These are phyloP conservation scores for Corylus heterophylla DNA, from an alignment of 306 rosid genomes.

Conservation along the genomic window DNA sequence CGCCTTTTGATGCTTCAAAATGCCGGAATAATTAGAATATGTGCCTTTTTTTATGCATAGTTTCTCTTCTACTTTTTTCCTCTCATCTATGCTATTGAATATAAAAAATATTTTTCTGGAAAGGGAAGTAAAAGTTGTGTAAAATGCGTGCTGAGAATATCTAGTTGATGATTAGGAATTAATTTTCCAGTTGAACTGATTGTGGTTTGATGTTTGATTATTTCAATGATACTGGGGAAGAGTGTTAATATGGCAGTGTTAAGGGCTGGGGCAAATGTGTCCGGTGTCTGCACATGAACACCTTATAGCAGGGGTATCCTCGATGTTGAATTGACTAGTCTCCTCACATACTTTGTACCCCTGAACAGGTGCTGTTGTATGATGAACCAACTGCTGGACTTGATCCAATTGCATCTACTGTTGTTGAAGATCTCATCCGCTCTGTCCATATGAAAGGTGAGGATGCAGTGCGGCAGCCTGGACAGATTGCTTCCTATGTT, in stretches of 20 bases:
- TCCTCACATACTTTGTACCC: conserved; percentile 17
- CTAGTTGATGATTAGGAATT: neutral
- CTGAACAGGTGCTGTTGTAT: conserved; percentile 77
- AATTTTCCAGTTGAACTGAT: neutral
- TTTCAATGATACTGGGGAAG: neutral
- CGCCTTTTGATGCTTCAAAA: neutral
- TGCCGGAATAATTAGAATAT: neutral
- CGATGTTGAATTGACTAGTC: neutral
- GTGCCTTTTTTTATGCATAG: neutral
- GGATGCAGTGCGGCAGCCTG: conserved; percentile 66
- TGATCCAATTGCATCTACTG: conserved; percentile 99
- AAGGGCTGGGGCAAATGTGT: neutral
- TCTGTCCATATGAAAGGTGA: conserved; percentile 85
- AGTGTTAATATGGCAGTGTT: neutral
- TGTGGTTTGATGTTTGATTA: neutral
- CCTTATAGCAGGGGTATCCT: conserved; percentile 4
- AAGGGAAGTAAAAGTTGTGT: neutral
- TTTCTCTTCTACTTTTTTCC: neutral
- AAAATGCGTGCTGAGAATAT: neutral
- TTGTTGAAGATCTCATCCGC: conserved; percentile 96
- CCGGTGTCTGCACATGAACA: neutral
- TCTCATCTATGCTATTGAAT: neutral
- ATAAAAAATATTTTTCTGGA: neutral
- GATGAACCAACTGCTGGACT: conserved; percentile 99
- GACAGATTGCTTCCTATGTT: conserved; percentile 83